Evolutionary conservation across 1,139 yeast species (phyloP).

Genomic region (Suhomyces anneliseae): DNA sequence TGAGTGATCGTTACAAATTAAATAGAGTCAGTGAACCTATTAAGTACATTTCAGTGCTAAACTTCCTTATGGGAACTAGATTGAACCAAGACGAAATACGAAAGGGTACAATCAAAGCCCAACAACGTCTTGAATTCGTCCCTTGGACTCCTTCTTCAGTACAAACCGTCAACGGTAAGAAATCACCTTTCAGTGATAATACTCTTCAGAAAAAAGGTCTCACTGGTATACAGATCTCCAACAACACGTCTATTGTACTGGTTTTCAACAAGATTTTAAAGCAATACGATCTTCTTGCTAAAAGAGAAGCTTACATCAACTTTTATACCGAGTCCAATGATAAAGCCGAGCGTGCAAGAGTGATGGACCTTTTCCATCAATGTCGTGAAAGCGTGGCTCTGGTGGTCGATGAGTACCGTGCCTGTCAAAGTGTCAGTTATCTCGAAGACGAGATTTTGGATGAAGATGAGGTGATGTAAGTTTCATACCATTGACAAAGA

Average conservation of each 20-base stretch:
- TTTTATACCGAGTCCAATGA: slow-evolving; percentile 64
- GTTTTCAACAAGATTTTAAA: slow-evolving; percentile 65
- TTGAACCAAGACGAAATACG: slow-evolving; percentile 75
- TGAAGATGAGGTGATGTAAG: slow-evolving; percentile 16
- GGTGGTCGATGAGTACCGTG: slow-evolving; percentile 70
- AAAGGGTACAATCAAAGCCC: slow-evolving; percentile 75
- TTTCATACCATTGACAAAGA: no score
- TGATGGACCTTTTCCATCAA: slow-evolving; percentile 75
- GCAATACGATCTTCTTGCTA: slow-evolving; percentile 79
- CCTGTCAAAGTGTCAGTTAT: slow-evolving; percentile 57
- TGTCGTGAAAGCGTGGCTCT: slow-evolving; percentile 71
- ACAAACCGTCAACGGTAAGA: slow-evolving; percentile 74
- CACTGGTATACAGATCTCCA: slow-evolving; percentile 77
- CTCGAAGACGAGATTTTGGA: slow-evolving; percentile 42
- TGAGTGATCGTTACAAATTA: slow-evolving; percentile 80
- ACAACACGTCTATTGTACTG: slow-evolving; percentile 69
- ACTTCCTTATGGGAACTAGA: slow-evolving; percentile 67
- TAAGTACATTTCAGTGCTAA: slow-evolving; percentile 68
- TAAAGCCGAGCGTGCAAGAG: slow-evolving; percentile 38
- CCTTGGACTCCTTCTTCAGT: slow-evolving; percentile 86
- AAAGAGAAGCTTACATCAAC: slow-evolving; percentile 81
- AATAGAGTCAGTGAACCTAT: slow-evolving; percentile 49
- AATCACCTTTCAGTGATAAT: slow-evolving; percentile 53
- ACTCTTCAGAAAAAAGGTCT: slow-evolving; percentile 31
- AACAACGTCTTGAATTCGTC: slow-evolving; percentile 76